Evolutionary conservation across 2,329 filamentous ascomycete species (phyloP), one percentile per base, ranked within the genome.

Genomic region (Plenodomus lindquistii): DNA sequence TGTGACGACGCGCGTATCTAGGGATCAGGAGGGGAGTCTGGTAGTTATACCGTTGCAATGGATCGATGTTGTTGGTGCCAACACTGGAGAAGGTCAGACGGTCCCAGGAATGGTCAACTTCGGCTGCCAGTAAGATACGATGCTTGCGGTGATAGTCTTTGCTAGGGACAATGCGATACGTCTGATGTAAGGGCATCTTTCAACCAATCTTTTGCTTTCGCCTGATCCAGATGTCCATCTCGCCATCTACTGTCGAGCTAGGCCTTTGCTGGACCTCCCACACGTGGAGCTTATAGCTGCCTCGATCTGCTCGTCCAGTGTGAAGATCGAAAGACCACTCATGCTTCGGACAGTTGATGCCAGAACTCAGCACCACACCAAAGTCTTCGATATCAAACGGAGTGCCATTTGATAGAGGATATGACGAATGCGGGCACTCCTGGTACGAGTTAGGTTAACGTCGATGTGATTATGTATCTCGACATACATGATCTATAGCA

Each of bases 341-440:
- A 52, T 89, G 86, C 54, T 87, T 87, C 0, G 85, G 84, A 65
- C 86, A 89, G 0, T 78, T 80, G 3, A 89, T 72, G 0, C 85
- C 86, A 0, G 83, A 78, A 45, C 83, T 86, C 6, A 87, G 66
- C 4, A 79, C 75, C 2, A 87, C 72, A 0, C 86, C 86, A 63
- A 88, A 89, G 51, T 89, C 86, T 57, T 89, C 86, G 58, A 89
- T 88, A 44, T 89, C 86, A 48, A 88, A 88, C 0, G 85, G 75
- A 0, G 71, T 79, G 0, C 83, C 85, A 37, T 81, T 77, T 0
- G 85, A 87, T 1, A 89, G 76, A 0, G 86, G 85, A 48, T 81
- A 89, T 0, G 85, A 81, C 1, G 81, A 83, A 57, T 89, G 86
- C 1, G 86, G 86, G 49, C 86, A 89, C 45, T 67, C 62, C 62